Evolutionary conservation across 805 yeast genomes (phyloP), one percentile per base, ranked within the genome.

Genomic region (Kregervanrija fluxuum): DNA sequence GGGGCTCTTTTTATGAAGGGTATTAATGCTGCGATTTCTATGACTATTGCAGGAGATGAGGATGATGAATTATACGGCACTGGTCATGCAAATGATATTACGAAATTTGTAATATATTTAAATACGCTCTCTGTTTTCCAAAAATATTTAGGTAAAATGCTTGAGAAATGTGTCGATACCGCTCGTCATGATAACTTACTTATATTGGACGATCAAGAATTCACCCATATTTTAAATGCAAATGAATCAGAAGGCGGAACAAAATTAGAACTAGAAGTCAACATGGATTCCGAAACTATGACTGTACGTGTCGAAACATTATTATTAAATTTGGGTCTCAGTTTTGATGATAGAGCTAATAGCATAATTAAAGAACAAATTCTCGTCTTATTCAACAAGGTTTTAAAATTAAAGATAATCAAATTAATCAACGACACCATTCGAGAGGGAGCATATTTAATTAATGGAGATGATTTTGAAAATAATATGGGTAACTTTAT

Each of bases 41-140:
- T 62, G 40, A 60, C 61, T n/a, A 61, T 61, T 16, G 49, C 62
- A 5, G 73, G 68, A 31, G 74, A 73, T 39, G 73, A 75, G 8
- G 69, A 67, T 46, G 41, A 17, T 16, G 51, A 45, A 10, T 39
- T 34, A 8, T 62, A 65, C 40, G 65, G 71, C 4, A 72, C 76
- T 46, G 41, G 40, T 10, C 38, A 43, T 37, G 48, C 39, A 13
- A 45, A 43, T 12, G 50, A 45, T 17, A 60, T 85, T 12, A 71
- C 77, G 31, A 76, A 75, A 12, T 89, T 79, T 56, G 65, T 88
- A 35, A 66, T 85, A 1, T 76, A 82, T 47, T 66, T 89, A 47
- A 90, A 91, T 62, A 81, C 95, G 1, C 68, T 89, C 4, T 78
- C 82, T 10, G 65, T 81, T 37, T 80, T 85, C 17, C 71, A 75